Evolutionary conservation across 306 rosid genomes (phyloP), one percentile per base, ranked within the genome.

Genomic region (Medicago lupulina): DNA sequence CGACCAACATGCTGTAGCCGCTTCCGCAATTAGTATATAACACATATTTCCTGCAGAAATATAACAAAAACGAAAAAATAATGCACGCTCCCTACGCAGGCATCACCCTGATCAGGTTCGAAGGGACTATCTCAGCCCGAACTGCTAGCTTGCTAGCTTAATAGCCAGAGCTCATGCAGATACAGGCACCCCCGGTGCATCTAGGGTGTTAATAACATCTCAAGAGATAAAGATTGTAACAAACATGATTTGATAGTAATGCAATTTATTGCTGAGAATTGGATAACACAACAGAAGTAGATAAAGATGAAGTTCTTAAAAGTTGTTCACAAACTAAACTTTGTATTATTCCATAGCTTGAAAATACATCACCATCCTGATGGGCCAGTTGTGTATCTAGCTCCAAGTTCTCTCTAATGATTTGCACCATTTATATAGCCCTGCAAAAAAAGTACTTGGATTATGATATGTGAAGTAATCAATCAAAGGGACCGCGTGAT

Each of bases 81-180:
- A 80, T 87, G 99, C 99, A 92, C 99, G 63, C 99, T 95, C 98
- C 99, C 98, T 95, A 87, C 97, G 98, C 99, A 95, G 98, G 99
- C 85, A 89, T 95, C 86, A 95, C 86, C 97, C 99, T 92, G 97
- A 84, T 96, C 98, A 96, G 98, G 98, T 96, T 90, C 97, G 58
- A 96, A 96, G 99, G 99, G 98, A 88, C 98, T 90, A 11, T 96
- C 99, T 96, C 98, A 92, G 99, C 97, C 97, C 79, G 82, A 87
- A 68, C 93, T 80, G 96, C 95, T 59, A 76, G 81, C 89, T 9
- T 67, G 53, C 88, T 14, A 57, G 77, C 84, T 83, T 63, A 70
- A 57, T 18, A 75, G 88, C 90, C 57, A 65, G 86, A 76, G 84
- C 86, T 84, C 34, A 76, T 83, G 89, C 91, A 86, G 91, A 80